Conservation (phyloP, 495 filamentous ascomycete genomes). For the Cercophora samala region DNA sequence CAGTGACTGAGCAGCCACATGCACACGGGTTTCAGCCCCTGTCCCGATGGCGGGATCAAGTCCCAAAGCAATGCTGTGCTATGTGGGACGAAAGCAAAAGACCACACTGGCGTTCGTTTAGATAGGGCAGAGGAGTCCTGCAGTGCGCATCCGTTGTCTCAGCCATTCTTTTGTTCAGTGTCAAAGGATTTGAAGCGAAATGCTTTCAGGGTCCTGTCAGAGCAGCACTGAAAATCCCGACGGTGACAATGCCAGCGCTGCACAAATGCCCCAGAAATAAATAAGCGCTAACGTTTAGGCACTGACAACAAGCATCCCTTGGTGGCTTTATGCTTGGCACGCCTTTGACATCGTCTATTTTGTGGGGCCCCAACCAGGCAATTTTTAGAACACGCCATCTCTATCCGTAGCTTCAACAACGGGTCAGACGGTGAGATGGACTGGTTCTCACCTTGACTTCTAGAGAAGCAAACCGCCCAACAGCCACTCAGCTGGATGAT, state of each 20-base stretch:
- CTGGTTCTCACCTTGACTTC: neutral
- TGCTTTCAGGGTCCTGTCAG: neutral
- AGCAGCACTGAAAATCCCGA: neutral
- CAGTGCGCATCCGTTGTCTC: neutral
- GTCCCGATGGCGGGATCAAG: neutral
- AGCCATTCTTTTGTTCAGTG: neutral
- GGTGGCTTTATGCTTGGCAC: neutral
- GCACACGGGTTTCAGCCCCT: neutral
- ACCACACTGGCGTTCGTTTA: neutral
- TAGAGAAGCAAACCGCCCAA: too few relatives aligned
- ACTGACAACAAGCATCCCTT: constrained; percentile 3
- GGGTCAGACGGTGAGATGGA: neutral
- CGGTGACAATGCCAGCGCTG: neutral
- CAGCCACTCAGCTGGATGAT: too few relatives aligned
- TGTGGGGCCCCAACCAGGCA: neutral
- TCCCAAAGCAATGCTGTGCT: neutral
- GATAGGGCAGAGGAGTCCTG: neutral
- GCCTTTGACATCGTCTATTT: neutral
- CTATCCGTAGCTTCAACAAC: too few relatives aligned
- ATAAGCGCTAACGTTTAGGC: constrained; percentile 5
- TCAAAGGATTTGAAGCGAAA: neutral
- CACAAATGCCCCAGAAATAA: neutral
- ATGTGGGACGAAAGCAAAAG: neutral
- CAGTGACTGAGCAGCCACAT: neutral
- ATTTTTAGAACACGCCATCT: neutral